Conservation (phyloP, 2,329 filamentous ascomycete species). For the Mycosphaerelloides madeirae region DNA sequence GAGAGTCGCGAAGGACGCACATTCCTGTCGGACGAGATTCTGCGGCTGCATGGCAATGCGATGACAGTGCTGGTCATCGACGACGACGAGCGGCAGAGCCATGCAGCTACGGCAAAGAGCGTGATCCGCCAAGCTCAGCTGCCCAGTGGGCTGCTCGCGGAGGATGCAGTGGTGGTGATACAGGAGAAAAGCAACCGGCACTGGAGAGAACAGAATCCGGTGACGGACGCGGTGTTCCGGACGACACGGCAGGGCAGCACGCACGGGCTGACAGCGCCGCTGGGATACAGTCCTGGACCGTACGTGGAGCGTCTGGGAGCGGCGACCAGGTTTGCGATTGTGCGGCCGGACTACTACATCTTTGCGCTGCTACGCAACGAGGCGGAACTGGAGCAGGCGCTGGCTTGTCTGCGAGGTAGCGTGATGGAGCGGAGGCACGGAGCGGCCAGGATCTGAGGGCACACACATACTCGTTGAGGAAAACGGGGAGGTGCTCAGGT, state of each 20-base stretch:
- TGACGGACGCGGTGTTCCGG: neutral
- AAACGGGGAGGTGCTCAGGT: no score
- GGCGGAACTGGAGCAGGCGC: no score
- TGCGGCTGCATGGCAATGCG: neutral
- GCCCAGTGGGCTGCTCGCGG: neutral
- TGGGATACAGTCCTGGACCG: no score
- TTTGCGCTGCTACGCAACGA: conserved; percentile 1
- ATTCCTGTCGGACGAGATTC: neutral
- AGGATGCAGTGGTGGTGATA: neutral
- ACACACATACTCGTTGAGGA: no score
- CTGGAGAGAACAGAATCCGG: neutral
- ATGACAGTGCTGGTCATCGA: neutral
- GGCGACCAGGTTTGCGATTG: conserved; percentile 1
- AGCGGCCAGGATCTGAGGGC: no score
- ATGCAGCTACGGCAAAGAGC: neutral
- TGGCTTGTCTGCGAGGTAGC: no score
- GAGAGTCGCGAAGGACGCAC: neutral
- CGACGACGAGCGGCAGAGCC: neutral
- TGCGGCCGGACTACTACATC: conserved; percentile 7
- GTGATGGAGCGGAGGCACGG: no score
- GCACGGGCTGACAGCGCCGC: neutral
- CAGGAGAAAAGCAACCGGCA: neutral
- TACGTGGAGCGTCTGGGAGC: neutral
- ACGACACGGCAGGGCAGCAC: conserved; percentile 3
- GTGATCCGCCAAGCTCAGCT: neutral